Percentiles rank a stretch among this genome's conserved stretches.
phyloP scores from a whole-genome alignment of 768 basidiomycete species.

The Agrocybe pediades region DNA sequence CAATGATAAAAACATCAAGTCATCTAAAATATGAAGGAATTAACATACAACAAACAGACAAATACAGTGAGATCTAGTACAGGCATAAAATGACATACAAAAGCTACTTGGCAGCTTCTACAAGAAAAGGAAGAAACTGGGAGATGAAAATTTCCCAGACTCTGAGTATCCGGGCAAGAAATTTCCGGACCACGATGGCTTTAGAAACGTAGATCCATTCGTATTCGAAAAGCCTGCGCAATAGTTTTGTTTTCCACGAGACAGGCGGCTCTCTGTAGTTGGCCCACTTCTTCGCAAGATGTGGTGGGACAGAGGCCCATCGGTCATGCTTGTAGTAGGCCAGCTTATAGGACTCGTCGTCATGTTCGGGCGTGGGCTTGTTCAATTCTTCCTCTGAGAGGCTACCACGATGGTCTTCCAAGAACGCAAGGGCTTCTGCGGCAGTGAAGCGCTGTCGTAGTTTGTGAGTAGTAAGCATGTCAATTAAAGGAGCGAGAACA shows the following conservation, averaged over 20 bases:
- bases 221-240: too few species aligned
- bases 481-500: conserved; percentile 28
- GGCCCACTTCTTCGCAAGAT: conserved; percentile 19
- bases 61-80: too few species aligned
- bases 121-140: too few species aligned
- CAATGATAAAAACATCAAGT: too few species aligned
- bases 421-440: conserved; percentile 25
- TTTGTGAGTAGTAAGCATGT: conserved; percentile 26
- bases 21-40: too few species aligned
- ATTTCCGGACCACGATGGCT: too few species aligned
- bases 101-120: too few species aligned
- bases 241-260: conserved; percentile 2
- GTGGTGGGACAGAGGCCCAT: conserved; percentile 18
- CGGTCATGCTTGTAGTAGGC: conserved; percentile 13
- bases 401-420: conserved; percentile 14
- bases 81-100: too few species aligned
- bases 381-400: conserved; percentile 1
- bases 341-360: neutral
- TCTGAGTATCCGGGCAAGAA: too few species aligned
- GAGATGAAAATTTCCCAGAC: too few species aligned
- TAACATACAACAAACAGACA: too few species aligned
- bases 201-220: too few species aligned
- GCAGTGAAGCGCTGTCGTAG: conserved; percentile 25
- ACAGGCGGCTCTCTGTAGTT: conserved; percentile 16
- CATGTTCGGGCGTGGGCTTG: neutral